phyloP scores from a whole-genome alignment of 2,329 filamentous ascomycete species.

The Colletotrichum higginsianum region DNA sequence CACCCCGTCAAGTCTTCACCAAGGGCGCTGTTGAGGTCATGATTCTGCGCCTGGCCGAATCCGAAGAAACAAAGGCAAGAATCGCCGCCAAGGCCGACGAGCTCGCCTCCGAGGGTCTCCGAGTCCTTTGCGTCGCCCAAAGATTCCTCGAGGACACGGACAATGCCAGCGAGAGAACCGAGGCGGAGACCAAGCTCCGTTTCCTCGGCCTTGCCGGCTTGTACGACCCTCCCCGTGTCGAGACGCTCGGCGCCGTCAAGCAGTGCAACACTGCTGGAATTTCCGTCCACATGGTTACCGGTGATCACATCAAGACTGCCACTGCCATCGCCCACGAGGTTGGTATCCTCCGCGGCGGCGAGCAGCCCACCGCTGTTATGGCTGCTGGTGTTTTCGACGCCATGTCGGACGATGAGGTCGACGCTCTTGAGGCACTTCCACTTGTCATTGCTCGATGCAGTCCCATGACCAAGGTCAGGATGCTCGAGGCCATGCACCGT shows the following conservation, averaged over 20 bases:
- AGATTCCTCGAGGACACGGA: slow-evolving; percentile 58
- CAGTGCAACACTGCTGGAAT: slow-evolving; percentile 74
- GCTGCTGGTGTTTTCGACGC: slow-evolving; percentile 74
- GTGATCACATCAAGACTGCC: slow-evolving; percentile 78
- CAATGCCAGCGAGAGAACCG: slow-evolving; percentile 63
- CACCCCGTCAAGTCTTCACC: slow-evolving; percentile 62
- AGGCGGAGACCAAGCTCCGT: slow-evolving; percentile 69
- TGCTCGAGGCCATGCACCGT: slow-evolving; percentile 81
- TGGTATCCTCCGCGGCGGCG: slow-evolving; percentile 67
- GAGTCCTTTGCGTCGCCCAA: slow-evolving; percentile 77
- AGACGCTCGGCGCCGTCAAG: slow-evolving; percentile 73
- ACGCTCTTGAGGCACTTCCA: slow-evolving; percentile 72
- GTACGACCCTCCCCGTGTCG: slow-evolving; percentile 79
- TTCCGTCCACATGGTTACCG: slow-evolving; percentile 78
- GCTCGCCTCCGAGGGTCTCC: slow-evolving; percentile 75
- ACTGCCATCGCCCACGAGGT: slow-evolving; percentile 77
- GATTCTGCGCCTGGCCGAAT: slow-evolving; percentile 64
- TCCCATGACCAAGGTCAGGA: slow-evolving; percentile 80
- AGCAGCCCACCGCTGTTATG: slow-evolving; percentile 68
- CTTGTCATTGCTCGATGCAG: slow-evolving; percentile 80
- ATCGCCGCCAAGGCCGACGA: slow-evolving; percentile 67
- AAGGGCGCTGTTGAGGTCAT: slow-evolving; percentile 74
- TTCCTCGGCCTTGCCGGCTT: slow-evolving; percentile 81
- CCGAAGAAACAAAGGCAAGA: slow-evolving; percentile 61
- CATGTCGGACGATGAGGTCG: slow-evolving; percentile 74